Evolutionary conservation across 1,284 basidiomycete genomes (phyloP), one percentile per base, ranked within the genome.

Genomic region (Trametes hirsuta): DNA sequence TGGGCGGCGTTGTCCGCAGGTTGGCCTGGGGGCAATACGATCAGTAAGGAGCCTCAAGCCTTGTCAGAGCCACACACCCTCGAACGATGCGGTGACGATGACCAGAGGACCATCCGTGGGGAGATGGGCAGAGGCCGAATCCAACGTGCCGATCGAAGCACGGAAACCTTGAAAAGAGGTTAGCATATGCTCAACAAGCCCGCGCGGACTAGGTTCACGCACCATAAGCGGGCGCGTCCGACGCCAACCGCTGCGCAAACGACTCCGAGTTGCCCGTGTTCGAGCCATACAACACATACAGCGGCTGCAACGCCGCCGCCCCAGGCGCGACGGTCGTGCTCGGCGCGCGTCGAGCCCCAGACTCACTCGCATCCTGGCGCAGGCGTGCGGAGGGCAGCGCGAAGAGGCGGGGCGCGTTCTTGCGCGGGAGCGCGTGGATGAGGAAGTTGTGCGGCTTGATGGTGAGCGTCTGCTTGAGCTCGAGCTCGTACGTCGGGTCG

Each of bases 221-320:
- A 79, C 79, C 81, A 63, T 79, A 75, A 1, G 64, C 55, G 4
- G 73, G 61, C 9, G 79, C 80, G 25, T 76, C 76, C 21, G 73
- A 74, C 0, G 76, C 77, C 22, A 84, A 67, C 24, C 81, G 71
- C 67, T 80, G 78, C 3, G 81, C 80, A 57, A 84, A 81, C 12
- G 77, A 74, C 66, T 83, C 79, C 30, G 78, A 83, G 2, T 77
- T 79, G 2, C 82, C 82, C 0, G 79, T 79, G 70, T 84, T 84
- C 37, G 79, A 80, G 0, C 81, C 81, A 63, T 79, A 81, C 24
- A 81, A 67, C 6, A 81, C 69, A 59, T 79, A 77, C 44, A 81
- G 42, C 22, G 75, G 75, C 41, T 66, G 60, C 22, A 62, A 55
- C 53, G 55, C 53, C 42, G 49, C 54, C 15, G 46, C 37, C 15